Evolutionary conservation across 495 filamentous ascomycete species (phyloP).

Genomic region (Aspergillus sparsus): DNA sequence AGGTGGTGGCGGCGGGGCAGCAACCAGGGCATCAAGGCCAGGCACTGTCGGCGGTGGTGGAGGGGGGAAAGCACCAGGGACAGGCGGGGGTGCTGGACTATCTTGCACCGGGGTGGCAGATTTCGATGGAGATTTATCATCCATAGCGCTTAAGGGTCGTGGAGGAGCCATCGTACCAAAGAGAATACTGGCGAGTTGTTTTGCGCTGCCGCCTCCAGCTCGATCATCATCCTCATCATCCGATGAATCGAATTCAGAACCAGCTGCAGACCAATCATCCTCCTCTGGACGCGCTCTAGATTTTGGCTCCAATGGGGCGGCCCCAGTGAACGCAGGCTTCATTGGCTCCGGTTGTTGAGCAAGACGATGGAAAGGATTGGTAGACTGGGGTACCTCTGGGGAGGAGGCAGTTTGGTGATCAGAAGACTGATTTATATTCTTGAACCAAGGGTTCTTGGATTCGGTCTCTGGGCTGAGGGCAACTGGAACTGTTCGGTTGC

Average conservation of each 20-base stretch:
- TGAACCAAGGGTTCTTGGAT: slow-evolving; percentile 73
- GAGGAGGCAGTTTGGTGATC: slow-evolving; percentile 28
- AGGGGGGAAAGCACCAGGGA: neutral
- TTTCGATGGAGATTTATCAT: slow-evolving; percentile 59
- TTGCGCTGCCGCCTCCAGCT: slow-evolving; percentile 76
- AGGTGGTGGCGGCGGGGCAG: slow-evolving; percentile 30
- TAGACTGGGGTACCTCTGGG: slow-evolving; percentile 55
- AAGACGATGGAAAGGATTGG: slow-evolving; percentile 95
- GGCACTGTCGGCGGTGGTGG: slow-evolving; percentile 14
- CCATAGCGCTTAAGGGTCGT: slow-evolving; percentile 80
- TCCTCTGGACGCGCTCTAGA: slow-evolving; percentile 69
- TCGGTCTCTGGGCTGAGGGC: slow-evolving; percentile 41
- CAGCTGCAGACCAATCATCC: slow-evolving; percentile 82
- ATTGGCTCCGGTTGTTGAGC: slow-evolving; percentile 55
- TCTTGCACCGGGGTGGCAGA: slow-evolving; percentile 43
- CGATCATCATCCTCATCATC: slow-evolving; percentile 72
- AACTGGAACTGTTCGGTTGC: slow-evolving; percentile 29
- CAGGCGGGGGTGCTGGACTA: slow-evolving; percentile 27
- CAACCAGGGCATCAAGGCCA: slow-evolving; percentile 22
- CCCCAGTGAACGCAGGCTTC: slow-evolving; percentile 38
- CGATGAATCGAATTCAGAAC: slow-evolving; percentile 72
- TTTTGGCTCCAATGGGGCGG: slow-evolving; percentile 46
- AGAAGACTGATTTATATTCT: slow-evolving; percentile 57
- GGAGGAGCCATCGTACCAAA: slow-evolving; percentile 98
- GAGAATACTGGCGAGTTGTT: slow-evolving; percentile 87